Evolutionary conservation across 2,329 filamentous ascomycete genomes (phyloP), one percentile per base, ranked within the genome.

Genomic region (Stylonectria norvegica): DNA sequence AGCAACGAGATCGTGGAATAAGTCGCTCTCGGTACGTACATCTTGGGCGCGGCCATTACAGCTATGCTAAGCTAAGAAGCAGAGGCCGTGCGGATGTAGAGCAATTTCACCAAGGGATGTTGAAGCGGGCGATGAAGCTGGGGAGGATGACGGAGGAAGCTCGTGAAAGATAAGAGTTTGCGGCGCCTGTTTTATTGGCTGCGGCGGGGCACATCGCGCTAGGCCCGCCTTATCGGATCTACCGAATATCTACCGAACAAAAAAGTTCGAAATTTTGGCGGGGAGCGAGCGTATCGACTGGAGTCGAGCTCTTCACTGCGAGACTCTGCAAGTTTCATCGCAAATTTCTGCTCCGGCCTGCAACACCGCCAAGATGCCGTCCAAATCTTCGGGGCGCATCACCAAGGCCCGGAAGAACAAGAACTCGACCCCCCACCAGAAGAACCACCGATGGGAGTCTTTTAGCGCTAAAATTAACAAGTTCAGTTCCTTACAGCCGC

Each of bases 391-490:
- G 43, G 81, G 83, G 51, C 78, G 80, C 60, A 84, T 86, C 59
- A 69, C 75, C 57, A 85, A 86, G 73, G 75, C 78, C 64, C 76
- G 75, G 53, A 87, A 85, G 68, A 75, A 75, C 49, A 89, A 86
- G 61, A 76, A 76, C 47, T 76, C 76, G 50, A 94, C 88, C 18
- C 72, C 75, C 36, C 86, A 89, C 53, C 82, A 84, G 47, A 90
- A 88, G 60, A 85, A 88, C 37, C 88, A 96, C 68, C 79, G 87
- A 62, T 97, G 89, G 79, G 86, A 96, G 68, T 85, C 87, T 48
- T 97, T 97, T 68, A 87, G 85, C 44, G 79, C 84, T 60, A 93
- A 94, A 65, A 87, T 97, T 63, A 81, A 87, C 49, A 93, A 90
- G 64, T 79, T 97, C 60, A 93, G 88, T 67, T 81, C 81, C 20